Base-by-base conservation (phyloP, 176 grass and related monocot genomes). In the Carex kokanica region DNA sequence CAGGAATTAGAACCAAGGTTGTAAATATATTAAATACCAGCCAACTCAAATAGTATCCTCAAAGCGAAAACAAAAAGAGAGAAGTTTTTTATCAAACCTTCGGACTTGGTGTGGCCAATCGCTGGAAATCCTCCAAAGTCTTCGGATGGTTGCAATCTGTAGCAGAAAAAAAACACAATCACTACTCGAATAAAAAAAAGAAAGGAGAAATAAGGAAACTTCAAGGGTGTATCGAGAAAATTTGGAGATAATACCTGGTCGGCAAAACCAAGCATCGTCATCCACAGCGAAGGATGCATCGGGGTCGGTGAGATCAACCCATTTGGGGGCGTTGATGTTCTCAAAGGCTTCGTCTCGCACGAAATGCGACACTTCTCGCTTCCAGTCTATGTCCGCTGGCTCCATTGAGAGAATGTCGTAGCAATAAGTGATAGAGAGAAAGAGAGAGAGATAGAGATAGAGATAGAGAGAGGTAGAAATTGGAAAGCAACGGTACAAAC, bases 371-470 rank as follows among this genome's bases (percentile, higher is more conserved):
- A 90, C 93, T 84, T 92, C 83, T 85, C 67, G 84, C 85, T 73
- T 95, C 96, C 96, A 99, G 84, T 99, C 96, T 72, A 99, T 93
- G 89, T 93, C 89, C 68, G 87, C 86, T 63, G 89, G 96, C 83
- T 99, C 93, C 96, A 99, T n/a, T 53, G 72, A 83, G 16, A 84
- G 21, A 63, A 29, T 63, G 2, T 1, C 1, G 38, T 27, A 55
- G 21, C 57, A 34, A 78, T 4, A 78, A 23, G 18, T 60, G 47
- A 67, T 16, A 21, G 53, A 75, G 10, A 64, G 57, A 63, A 6
- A 52, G 32, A n/a, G n/a, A n/a, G n/a, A n/a, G n/a, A 13, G 34
- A 64, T 31, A 54, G 59, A 23, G 41, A 23, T 17, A 51, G 40
- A n/a, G n/a, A n/a, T n/a, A n/a, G n/a, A n/a, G n/a, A 14, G 63